Evolutionary conservation across 306 rosid species (phyloP).

Genomic region (Mimosa pudica): DNA sequence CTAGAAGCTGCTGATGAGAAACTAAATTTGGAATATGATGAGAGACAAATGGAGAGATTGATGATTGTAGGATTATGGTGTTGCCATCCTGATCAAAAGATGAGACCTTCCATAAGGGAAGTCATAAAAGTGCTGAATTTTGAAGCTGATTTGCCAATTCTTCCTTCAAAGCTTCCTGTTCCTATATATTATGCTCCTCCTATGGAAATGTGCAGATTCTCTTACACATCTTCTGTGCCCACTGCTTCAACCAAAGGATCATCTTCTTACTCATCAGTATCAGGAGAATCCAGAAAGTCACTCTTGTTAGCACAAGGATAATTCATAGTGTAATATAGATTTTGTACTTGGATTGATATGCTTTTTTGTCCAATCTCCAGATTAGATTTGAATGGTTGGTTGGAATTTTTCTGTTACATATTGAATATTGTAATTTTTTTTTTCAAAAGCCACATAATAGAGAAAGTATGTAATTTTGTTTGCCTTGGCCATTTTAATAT

Average conservation of each 20-base stretch:
- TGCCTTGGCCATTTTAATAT: not conserved
- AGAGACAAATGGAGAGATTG: slow-evolving; percentile 48
- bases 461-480: not conserved
- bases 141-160: slow-evolving; percentile 55
- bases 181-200: slow-evolving; percentile 70
- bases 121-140: slow-evolving; percentile 61
- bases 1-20: slow-evolving; percentile 53
- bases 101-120: slow-evolving; percentile 68
- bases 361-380: not conserved
- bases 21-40: slow-evolving; percentile 48
- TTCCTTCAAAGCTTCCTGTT: slow-evolving; percentile 63
- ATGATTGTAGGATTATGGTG: slow-evolving; percentile 74
- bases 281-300: slow-evolving; percentile 56
- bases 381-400: not conserved
- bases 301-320: slow-evolving; percentile 33
- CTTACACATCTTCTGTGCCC: slow-evolving; percentile 44
- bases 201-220: slow-evolving; percentile 44
- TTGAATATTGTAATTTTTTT: not conserved
- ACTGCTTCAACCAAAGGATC: slow-evolving; percentile 45
- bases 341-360: not conserved
- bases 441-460: not conserved
- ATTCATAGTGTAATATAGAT: not conserved
- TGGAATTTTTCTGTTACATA: not conserved
- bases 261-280: slow-evolving; percentile 47
- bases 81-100: slow-evolving; percentile 64